These are phyloP conservation scores for Boletellus emodensis DNA, from an alignment of 768 basidiomycete species.

Conservation along the genomic window DNA sequence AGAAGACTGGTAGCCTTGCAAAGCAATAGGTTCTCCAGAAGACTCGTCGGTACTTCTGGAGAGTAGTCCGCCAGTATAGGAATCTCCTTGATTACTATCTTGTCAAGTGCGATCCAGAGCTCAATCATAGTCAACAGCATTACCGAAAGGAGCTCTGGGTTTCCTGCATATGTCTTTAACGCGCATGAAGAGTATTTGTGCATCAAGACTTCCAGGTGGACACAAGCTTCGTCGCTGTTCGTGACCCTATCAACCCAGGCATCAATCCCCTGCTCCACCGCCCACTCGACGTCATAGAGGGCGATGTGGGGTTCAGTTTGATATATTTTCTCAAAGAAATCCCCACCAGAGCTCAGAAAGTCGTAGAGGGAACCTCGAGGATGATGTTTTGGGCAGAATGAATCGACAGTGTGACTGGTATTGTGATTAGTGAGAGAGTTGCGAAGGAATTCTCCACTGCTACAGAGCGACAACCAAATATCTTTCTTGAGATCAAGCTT, in stretches of 20 bases:
- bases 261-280: constrained; percentile 30
- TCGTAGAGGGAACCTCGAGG: constrained; percentile 12
- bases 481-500: constrained; percentile 29
- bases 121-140: background rate
- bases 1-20: constrained; percentile 26
- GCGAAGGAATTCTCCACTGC: constrained; percentile 28
- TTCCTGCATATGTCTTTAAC: constrained; percentile 24
- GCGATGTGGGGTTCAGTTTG: constrained; percentile 8
- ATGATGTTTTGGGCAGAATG: background rate
- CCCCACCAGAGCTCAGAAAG: constrained; percentile 9
- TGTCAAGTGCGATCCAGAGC: background rate
- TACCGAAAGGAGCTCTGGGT: constrained; percentile 11
- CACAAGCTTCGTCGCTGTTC: constrained; percentile 20
- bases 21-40: constrained; percentile 42
- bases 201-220: constrained; percentile 26
- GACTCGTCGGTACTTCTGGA: constrained; percentile 38
- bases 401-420: constrained; percentile 2
- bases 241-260: constrained; percentile 29
- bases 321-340: constrained; percentile 12
- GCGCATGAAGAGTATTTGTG: constrained; percentile 26
- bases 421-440: constrained; percentile 6
- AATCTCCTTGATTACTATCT: background rate
- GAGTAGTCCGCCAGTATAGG: constrained; percentile 32
- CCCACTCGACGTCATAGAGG: constrained; percentile 37
- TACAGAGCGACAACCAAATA: constrained; percentile 31